Base-by-base conservation (phyloP, 208 protist species). In the Trypanosoma melophagium region DNA sequence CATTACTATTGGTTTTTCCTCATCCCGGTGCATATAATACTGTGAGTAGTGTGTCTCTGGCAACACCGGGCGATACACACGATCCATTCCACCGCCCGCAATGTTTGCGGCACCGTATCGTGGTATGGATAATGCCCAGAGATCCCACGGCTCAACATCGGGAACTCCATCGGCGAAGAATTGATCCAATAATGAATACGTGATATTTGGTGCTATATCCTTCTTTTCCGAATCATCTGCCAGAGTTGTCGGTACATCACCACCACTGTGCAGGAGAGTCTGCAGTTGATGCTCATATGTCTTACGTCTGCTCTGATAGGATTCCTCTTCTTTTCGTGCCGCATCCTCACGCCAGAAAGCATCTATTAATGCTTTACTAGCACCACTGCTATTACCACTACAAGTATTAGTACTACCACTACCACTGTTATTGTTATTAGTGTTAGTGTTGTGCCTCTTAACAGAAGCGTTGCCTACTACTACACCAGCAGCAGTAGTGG, bases 61-160 rank as follows among this genome's bases (percentile, higher is more conserved):
- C 53, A 92, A 74, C 19, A 86, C 74, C 2, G 85, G 80, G 62
- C 86, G 82, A 53, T 87, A 80, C 1, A 86, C 60, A 16, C 83
- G 58, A 41, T 83, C 73, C 21, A 87, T 35, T n/a, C 53, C 78
- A 14, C 25, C 8, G 7, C 66, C 60, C 2, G 73, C 66, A n/a
- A 74, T 53, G 51, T 56, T 49, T 9, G 71, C 60, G 7, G 69
- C 61, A 28, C 69, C 75, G 73, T 91, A 94, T 53, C 85, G 81
- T 13, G 86, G 89, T 54, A 86, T 69, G 5, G 72, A 53, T 25
- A 83, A 83, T 16, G 83, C 80, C 84, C 84, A 92, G 19, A 77
- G 62, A 62, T 94, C 89, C 86, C 89, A 94, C 69, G 89, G 89
- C 69, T 92, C 84, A 16, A 94, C 80, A 63, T 94, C 88, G 0